Conservation (phyloP, 2,329 filamentous ascomycete genomes). For the Ophiosphaerella herpotricha region DNA sequence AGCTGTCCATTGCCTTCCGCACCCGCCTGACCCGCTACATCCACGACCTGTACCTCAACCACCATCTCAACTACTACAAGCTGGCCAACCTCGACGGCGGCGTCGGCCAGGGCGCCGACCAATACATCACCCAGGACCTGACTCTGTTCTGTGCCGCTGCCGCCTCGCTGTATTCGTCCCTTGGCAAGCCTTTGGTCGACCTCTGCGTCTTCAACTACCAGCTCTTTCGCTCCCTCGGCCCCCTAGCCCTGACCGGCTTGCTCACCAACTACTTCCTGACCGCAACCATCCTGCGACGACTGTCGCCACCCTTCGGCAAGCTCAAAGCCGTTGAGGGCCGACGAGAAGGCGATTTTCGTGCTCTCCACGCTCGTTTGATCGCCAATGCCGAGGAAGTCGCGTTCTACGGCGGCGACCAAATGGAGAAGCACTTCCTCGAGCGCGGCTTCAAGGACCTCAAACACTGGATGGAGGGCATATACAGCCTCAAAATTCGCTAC, state of each 20-base stretch:
- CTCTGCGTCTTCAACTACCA: conserved; percentile 98
- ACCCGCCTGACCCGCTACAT: conserved; percentile 95
- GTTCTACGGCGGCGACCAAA: conserved; percentile 94
- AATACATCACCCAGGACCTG: conserved; percentile 96
- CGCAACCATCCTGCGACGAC: conserved; percentile 81
- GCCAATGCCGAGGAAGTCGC: conserved; percentile 97
- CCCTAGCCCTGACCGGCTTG: conserved; percentile 82
- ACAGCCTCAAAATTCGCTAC: conserved; percentile 95
- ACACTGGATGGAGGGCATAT: conserved; percentile 97
- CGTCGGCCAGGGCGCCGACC: conserved; percentile 87
- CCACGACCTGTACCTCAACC: conserved; percentile 93
- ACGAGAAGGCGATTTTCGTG: conserved; percentile 93
- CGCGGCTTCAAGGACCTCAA: conserved; percentile 91
- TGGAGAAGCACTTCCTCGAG: conserved; percentile 91
- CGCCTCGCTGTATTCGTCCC: conserved; percentile 88
- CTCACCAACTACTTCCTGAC: conserved; percentile 94
- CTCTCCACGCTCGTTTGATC: conserved; percentile 86
- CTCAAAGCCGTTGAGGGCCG: conserved; percentile 94
- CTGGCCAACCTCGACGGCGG: conserved; percentile 90
- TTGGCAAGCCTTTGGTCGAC: conserved; percentile 98
- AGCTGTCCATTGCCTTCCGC: conserved; percentile 97
- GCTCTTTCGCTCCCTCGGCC: conserved; percentile 87
- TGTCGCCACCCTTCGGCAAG: conserved; percentile 96
- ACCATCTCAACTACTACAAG: conserved; percentile 96
- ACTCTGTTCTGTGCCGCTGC: conserved; percentile 94